Conservation (phyloP, 257 asterid species). For the Fraxinus quadrangulata region DNA sequence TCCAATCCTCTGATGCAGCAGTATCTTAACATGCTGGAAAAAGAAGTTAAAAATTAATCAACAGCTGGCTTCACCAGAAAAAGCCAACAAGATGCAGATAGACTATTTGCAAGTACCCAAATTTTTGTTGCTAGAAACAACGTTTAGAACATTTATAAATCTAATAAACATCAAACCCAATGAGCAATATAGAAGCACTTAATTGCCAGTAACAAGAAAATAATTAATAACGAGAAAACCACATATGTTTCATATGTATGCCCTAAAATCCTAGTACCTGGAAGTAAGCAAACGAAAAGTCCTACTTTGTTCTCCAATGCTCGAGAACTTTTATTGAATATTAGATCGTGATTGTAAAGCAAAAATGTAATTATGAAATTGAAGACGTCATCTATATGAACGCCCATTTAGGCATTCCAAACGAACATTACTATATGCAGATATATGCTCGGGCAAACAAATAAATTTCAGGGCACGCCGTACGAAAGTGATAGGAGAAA, state of each 20-base stretch:
- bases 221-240: no score
- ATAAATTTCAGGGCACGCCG: background rate
- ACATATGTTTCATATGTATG: background rate
- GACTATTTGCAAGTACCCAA: no score
- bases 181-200: background rate
- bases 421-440: background rate
- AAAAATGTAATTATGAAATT: background rate
- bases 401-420: background rate
- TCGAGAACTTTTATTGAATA: background rate
- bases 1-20: background rate
- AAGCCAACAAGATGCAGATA: background rate
- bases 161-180: background rate
- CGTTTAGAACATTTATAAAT: background rate
- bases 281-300: background rate
- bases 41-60: background rate
- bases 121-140: background rate
- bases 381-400: background rate
- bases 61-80: background rate
- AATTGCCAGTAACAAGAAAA: no score
- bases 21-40: no score
- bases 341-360: background rate
- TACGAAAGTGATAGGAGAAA: background rate
- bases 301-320: no score
- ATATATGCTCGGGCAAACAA: background rate
- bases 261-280: no score